Conservation (phyloP, 495 filamentous ascomycete genomes). For the Aspergillus mulundensis region DNA sequence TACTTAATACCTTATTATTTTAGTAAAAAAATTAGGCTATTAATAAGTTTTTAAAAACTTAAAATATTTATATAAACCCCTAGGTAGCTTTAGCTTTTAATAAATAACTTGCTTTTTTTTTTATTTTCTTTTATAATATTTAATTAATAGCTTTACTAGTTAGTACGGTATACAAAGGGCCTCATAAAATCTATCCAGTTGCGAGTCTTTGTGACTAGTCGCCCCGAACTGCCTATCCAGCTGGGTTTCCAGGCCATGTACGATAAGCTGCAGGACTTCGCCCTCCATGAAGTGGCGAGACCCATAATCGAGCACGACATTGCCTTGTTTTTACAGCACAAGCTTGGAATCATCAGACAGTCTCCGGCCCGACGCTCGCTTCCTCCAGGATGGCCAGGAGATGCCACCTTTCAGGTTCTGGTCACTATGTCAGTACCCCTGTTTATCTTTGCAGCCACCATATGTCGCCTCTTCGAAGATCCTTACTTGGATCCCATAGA, state of each 20-base stretch:
- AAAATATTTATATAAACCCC: no score
- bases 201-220: slow-evolving; percentile 34
- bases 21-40: no score
- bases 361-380: slow-evolving; percentile 10
- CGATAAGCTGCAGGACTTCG: slow-evolving; percentile 10
- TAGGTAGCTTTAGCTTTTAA: no score
- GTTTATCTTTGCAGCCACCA: slow-evolving; percentile 1
- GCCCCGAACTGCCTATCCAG: slow-evolving; percentile 44
- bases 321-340: slow-evolving; percentile 16
- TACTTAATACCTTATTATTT: no score
- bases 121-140: no score
- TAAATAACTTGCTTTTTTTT: no score
- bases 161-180: no score
- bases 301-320: slow-evolving; percentile 28
- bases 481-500: slow-evolving; percentile 11
- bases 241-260: slow-evolving; percentile 22
- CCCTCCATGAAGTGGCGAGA: slow-evolving; percentile 11
- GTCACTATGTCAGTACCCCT: slow-evolving; percentile 17
- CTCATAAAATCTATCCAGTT: slow-evolving; percentile 10
- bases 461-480: background rate
- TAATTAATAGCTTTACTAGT: no score
- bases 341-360: slow-evolving; percentile 17
- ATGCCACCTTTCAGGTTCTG: slow-evolving; percentile 12
- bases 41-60: no score
- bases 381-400: slow-evolving; percentile 40